Evolutionary conservation across 108 stramenopile species (phyloP).

Genomic region (Nitzschia palea): DNA sequence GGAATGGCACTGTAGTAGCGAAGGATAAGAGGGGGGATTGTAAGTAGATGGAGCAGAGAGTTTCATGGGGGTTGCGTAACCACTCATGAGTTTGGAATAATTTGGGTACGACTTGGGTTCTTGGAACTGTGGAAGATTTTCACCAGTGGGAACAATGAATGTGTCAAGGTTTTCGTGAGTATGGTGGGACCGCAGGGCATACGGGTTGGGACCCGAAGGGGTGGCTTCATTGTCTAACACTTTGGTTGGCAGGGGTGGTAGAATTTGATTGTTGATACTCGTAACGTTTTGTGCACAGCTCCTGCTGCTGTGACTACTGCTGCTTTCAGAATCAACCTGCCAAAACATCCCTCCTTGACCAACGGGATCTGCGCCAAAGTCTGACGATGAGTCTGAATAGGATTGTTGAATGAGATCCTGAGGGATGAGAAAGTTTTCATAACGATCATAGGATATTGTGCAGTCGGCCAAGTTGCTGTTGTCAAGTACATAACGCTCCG

Average conservation of each 20-base stretch:
- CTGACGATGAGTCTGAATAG: constrained; percentile 29
- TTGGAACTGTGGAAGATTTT: neutral
- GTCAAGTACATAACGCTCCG: no score
- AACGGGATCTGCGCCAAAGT: neutral
- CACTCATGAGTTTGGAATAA: neutral
- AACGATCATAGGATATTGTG: no score
- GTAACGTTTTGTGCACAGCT: neutral
- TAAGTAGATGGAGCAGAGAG: neutral
- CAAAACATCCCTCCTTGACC: neutral
- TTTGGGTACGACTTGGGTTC: neutral
- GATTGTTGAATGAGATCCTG: constrained; percentile 23
- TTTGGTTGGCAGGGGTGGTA: constrained; percentile 30
- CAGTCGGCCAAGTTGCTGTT: no score
- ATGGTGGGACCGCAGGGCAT: constrained; percentile 14
- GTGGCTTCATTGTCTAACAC: constrained; percentile 1
- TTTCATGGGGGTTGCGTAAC: constrained; percentile 22
- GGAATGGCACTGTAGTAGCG: neutral
- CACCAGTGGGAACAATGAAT: constrained; percentile 1
- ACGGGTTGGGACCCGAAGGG: constrained; percentile 33
- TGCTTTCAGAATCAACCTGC: neutral
- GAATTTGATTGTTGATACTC: constrained; percentile 7
- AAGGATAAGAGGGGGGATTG: neutral
- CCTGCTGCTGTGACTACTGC: neutral
- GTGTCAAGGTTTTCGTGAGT: neutral
- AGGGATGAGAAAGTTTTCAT: no score